These are phyloP conservation scores for Batrachochytrium dendrobatidis DNA, from an alignment of 371 early-diverging fungal species.

Conservation along the genomic window DNA sequence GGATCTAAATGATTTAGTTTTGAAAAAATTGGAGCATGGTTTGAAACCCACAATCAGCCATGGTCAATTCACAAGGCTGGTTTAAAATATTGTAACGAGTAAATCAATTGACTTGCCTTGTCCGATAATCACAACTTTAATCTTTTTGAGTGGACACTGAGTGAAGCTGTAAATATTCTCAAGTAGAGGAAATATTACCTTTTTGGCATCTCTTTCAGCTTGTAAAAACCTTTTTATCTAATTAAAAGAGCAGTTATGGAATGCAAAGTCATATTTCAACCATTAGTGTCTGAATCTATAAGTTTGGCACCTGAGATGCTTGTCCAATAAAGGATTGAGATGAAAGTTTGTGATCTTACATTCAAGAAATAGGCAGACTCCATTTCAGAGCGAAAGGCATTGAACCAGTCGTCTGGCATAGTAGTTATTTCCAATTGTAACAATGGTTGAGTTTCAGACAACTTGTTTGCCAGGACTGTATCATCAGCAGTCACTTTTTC, in stretches of 20 bases:
- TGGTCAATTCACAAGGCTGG: background rate
- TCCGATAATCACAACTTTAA: slow-evolving; percentile 84
- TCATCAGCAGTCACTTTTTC: no score
- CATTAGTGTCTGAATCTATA: background rate
- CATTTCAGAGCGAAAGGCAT: slow-evolving; percentile 60
- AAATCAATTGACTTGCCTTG: slow-evolving; percentile 64
- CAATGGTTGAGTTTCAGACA: no score
- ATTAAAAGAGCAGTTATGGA: background rate
- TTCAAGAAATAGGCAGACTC: slow-evolving; percentile 67
- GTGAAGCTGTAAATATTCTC: slow-evolving; percentile 59
- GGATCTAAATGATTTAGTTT: slow-evolving; percentile 63
- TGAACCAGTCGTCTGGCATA: slow-evolving; percentile 71
- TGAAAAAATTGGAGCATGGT: background rate
- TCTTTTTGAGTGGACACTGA: slow-evolving; percentile 33
- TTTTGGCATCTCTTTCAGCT: slow-evolving; percentile 39
- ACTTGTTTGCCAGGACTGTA: no score
- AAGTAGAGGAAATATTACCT: slow-evolving; percentile 57
- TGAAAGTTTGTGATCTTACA: slow-evolving; percentile 30
- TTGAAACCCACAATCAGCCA: background rate
- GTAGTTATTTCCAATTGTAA: slow-evolving; percentile 64
- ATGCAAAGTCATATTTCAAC: background rate
- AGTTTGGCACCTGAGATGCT: background rate
- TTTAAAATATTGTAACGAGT: background rate
- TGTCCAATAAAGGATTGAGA: background rate
- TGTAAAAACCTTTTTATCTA: slow-evolving; percentile 65